Conservation (phyloP, 2,329 filamentous ascomycete species). For the Epichloe festucae region DNA sequence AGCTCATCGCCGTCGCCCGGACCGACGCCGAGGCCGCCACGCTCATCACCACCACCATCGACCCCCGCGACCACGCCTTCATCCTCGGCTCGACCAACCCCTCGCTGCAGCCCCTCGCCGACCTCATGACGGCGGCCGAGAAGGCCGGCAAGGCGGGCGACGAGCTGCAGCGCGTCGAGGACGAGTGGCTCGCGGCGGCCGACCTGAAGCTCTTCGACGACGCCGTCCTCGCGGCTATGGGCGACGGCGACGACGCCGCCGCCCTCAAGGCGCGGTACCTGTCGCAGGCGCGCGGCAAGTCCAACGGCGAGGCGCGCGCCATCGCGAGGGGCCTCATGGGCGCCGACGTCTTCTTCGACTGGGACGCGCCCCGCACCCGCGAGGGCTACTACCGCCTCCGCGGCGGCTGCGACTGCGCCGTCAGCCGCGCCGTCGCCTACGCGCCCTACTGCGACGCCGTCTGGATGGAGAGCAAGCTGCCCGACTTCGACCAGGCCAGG, state of each 20-base stretch:
- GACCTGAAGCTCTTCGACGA: slow-evolving; percentile 82
- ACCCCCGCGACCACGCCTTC: slow-evolving; percentile 88
- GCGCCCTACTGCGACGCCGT: slow-evolving; percentile 91
- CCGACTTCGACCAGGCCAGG: slow-evolving; percentile 80
- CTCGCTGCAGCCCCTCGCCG: slow-evolving; percentile 67
- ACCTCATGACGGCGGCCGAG: slow-evolving; percentile 84
- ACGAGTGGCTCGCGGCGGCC: slow-evolving; percentile 70
- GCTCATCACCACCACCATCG: slow-evolving; percentile 91
- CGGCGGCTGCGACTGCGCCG: slow-evolving; percentile 80
- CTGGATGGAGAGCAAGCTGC: slow-evolving; percentile 99
- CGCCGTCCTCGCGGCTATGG: slow-evolving; percentile 73
- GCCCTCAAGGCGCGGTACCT: slow-evolving; percentile 53
- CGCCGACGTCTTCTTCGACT: slow-evolving; percentile 79
- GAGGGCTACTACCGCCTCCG: slow-evolving; percentile 92
- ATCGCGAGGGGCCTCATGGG: slow-evolving; percentile 68
- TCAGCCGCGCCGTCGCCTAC: slow-evolving; percentile 84
- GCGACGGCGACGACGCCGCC: slow-evolving; percentile 48
- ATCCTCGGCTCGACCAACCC: slow-evolving; percentile 85
- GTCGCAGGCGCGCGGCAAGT: slow-evolving; percentile 63
- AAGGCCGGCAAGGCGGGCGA: slow-evolving; percentile 65
- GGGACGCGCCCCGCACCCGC: slow-evolving; percentile 83
- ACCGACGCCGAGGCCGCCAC: slow-evolving; percentile 97
- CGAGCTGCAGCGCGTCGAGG: slow-evolving; percentile 82
- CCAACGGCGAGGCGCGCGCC: slow-evolving; percentile 66
- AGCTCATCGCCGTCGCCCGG: slow-evolving; percentile 81